Evolutionary conservation across 495 filamentous ascomycete genomes (phyloP).

Genomic region (Penicillium mononematosum): DNA sequence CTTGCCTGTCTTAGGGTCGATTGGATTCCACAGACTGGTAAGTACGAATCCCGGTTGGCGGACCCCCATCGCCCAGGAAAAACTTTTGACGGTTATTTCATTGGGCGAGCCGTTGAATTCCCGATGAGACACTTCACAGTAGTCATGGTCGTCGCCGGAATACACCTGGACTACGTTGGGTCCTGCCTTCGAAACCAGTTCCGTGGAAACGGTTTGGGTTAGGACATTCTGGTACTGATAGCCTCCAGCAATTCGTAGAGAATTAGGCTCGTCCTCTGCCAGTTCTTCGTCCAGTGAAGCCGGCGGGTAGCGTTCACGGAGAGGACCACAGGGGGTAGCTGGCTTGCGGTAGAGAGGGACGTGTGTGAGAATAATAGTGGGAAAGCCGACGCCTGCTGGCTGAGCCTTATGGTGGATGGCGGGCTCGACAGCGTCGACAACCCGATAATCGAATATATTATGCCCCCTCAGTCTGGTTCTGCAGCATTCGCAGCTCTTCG

Average conservation of each 20-base stretch:
- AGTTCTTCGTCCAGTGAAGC: conserved; percentile 55
- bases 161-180: conserved; percentile 74
- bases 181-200: conserved; percentile 68
- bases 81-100: conserved; percentile 92
- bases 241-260: conserved; percentile 69
- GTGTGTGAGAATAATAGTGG: conserved; percentile 84
- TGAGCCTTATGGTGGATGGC: conserved; percentile 25
- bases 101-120: conserved; percentile 64
- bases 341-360: conserved; percentile 80
- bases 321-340: conserved; percentile 87
- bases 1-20: conserved; percentile 61
- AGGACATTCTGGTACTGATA: conserved; percentile 99
- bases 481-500: conserved; percentile 40
- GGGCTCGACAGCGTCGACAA: conserved; percentile 30
- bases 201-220: conserved; percentile 65
- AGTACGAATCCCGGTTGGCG: conserved; percentile 82
- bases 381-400: conserved; percentile 52
- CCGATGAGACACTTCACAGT: conserved; percentile 83
- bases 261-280: conserved; percentile 70
- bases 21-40: conserved; percentile 87
- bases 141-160: conserved; percentile 97
- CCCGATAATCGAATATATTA: conserved; percentile 46
- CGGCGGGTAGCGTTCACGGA: conserved; percentile 77
- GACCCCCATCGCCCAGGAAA: conserved; percentile 97
- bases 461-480: conserved; percentile 45